Conservation (phyloP, 768 basidiomycete species). For the Mrakia blollopis region DNA sequence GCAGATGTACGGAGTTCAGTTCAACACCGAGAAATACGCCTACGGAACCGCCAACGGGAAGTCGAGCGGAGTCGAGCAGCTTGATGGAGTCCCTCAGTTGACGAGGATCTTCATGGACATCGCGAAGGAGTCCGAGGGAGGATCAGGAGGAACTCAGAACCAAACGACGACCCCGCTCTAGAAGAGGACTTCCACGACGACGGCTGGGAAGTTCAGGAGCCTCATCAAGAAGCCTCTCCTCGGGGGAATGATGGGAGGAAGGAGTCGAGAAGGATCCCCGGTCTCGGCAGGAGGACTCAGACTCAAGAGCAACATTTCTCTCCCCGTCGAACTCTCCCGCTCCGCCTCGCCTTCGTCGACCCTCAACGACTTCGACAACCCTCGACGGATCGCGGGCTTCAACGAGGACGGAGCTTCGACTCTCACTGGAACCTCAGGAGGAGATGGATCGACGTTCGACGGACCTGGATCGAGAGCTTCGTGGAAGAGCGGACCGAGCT, state of each 20-base stretch:
- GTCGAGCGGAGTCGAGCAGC: not conserved
- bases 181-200: slow-evolving; percentile 5
- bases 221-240: slow-evolving; percentile 13
- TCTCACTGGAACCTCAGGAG: slow-evolving; percentile 26
- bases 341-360: slow-evolving; percentile 19
- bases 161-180: not conserved
- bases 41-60: slow-evolving; percentile 5
- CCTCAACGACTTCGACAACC: slow-evolving; percentile 22
- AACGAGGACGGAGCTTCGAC: slow-evolving; percentile 24
- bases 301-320: slow-evolving; percentile 23
- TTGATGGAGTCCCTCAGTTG: slow-evolving; percentile 1
- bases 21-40: slow-evolving; percentile 31
- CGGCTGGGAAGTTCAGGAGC: slow-evolving; percentile 12
- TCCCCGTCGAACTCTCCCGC: slow-evolving; percentile 26
- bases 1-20: slow-evolving; percentile 37
- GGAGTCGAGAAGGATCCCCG: slow-evolving; percentile 7
- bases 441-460: slow-evolving; percentile 29
- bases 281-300: slow-evolving; percentile 19
- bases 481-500: slow-evolving; percentile 40
- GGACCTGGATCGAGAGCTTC: slow-evolving; percentile 34
- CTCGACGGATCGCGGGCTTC: slow-evolving; percentile 11
- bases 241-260: not conserved
- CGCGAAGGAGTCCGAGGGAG: not conserved
- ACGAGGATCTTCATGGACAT: slow-evolving; percentile 14
- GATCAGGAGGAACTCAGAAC: not conserved